phyloP scores from a whole-genome alignment of 2,329 filamentous ascomycete genomes.

The Beauveria sp. region DNA sequence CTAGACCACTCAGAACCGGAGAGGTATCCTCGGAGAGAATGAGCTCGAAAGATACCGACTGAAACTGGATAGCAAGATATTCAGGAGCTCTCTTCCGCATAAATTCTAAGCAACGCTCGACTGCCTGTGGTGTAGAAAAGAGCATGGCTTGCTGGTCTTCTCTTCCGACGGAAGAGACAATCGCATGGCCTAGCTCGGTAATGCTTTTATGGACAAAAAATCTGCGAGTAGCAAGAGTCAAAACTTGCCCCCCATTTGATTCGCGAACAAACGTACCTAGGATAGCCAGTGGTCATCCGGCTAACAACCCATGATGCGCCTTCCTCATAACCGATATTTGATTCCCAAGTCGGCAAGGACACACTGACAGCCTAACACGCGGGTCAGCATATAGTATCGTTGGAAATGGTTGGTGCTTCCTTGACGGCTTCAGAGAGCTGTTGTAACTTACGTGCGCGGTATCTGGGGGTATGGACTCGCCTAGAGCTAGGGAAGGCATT shows the following conservation, averaged over 20 bases:
- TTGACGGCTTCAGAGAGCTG: not conserved
- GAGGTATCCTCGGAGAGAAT: conserved; percentile 44
- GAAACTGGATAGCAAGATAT: conserved; percentile 39
- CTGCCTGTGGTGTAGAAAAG: conserved; percentile 65
- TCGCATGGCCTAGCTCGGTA: conserved; percentile 59
- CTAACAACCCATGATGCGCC: conserved; percentile 78
- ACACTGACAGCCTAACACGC: conserved; percentile 77
- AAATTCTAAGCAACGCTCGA: conserved; percentile 69
- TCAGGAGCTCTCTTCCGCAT: conserved; percentile 52
- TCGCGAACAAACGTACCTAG: conserved; percentile 46
- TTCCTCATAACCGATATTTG: conserved; percentile 92
- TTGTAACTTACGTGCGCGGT: conserved; percentile 64
- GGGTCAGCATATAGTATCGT: not conserved
- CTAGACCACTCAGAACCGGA: conserved; percentile 44
- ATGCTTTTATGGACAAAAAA: conserved; percentile 92
- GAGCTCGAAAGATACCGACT: conserved; percentile 56
- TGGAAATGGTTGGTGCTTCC: not conserved
- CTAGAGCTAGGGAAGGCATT: conserved; percentile 48
- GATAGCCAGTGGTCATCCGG: conserved; percentile 86
- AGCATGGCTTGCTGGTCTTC: conserved; percentile 66
- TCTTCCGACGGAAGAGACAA: conserved; percentile 57
- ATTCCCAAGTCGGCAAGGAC: conserved; percentile 84
- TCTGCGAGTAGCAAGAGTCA: conserved; percentile 36
- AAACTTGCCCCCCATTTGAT: not conserved
- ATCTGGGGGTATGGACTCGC: conserved; percentile 68